These are phyloP conservation scores for Fulvia fulva DNA, from an alignment of 2,329 filamentous ascomycete genomes.

Conservation along the genomic window DNA sequence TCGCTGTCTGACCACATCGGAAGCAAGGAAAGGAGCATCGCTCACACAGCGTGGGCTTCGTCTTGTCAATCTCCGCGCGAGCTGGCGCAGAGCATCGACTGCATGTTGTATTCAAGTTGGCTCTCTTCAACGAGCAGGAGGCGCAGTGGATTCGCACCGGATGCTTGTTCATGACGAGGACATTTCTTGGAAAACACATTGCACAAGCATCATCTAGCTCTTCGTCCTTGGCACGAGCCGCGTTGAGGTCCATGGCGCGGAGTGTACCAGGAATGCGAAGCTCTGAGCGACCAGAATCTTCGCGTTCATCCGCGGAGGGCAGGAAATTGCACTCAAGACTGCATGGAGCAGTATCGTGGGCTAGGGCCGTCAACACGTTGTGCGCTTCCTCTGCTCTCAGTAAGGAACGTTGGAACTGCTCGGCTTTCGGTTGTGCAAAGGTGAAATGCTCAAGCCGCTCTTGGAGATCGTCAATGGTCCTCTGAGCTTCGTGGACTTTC, in stretches of 20 bases:
- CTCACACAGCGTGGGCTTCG: slow-evolving; percentile 34
- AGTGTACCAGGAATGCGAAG: slow-evolving; percentile 42
- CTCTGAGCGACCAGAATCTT: slow-evolving; percentile 38
- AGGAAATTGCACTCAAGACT: slow-evolving; percentile 29
- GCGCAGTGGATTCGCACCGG: slow-evolving; percentile 6
- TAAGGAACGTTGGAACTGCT: slow-evolving; percentile 33
- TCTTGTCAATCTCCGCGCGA: slow-evolving; percentile 8
- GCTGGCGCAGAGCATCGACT: slow-evolving; percentile 14
- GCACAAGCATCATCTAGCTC: slow-evolving; percentile 2
- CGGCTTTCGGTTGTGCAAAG: slow-evolving; percentile 12
- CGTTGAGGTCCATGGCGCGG: slow-evolving; percentile 10
- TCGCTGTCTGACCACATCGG: slow-evolving; percentile 33
- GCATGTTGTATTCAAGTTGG: slow-evolving; percentile 15
- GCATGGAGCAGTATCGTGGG: slow-evolving; percentile 22
- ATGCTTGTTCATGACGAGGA: slow-evolving; percentile 5
- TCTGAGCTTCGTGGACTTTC: slow-evolving; percentile 11
- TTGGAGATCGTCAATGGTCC: slow-evolving; percentile 11
- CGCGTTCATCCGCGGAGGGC: slow-evolving; percentile 29
- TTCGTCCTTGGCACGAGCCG: not conserved
- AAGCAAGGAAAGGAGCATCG: slow-evolving; percentile 43
- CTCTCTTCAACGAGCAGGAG: slow-evolving; percentile 10
- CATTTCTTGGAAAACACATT: slow-evolving; percentile 2
- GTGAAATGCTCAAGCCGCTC: slow-evolving; percentile 10
- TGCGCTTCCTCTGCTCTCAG: slow-evolving; percentile 23
- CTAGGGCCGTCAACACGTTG: slow-evolving; percentile 14